A percentile compares a stretch with the other conserved stretches of the same genome.
Conservation (phyloP, 2,329 filamentous ascomycete species). For the Diaporthe helianthi region DNA sequence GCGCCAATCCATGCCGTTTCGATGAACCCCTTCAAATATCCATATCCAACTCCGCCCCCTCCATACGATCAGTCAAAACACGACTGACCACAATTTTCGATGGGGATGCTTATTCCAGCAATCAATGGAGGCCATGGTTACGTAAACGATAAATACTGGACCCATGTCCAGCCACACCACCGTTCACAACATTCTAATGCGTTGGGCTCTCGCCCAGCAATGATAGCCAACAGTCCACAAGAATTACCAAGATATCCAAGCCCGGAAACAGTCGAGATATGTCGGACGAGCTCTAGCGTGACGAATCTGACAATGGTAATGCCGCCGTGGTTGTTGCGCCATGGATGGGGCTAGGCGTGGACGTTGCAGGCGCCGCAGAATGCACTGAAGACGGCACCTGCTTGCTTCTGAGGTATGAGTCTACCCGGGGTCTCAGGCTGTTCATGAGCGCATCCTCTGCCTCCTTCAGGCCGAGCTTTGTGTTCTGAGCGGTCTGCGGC, state of each 20-base stretch:
- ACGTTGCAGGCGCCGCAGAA: not conserved
- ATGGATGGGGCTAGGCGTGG: not conserved
- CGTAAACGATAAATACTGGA: no score
- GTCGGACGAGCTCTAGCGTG: not conserved
- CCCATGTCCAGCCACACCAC: not conserved
- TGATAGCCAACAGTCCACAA: no score
- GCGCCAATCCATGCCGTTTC: slow-evolving; percentile 17
- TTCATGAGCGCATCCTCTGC: slow-evolving; percentile 44
- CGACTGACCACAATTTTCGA: not conserved
- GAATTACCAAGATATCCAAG: not conserved
- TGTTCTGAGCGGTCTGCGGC: slow-evolving; percentile 38
- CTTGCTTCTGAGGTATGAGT: slow-evolving; percentile 5
- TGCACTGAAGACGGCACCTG: not conserved
- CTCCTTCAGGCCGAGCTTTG: slow-evolving; percentile 41
- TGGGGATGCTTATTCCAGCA: not conserved
- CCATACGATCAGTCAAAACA: not conserved
- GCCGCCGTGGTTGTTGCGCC: not conserved
- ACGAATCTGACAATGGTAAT: not conserved
- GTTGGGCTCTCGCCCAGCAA: not conserved
- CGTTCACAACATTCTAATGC: no score
- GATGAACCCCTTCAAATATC: not conserved
- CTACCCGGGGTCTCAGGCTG: slow-evolving; percentile 17
- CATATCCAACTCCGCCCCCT: not conserved
- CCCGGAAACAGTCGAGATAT: not conserved
- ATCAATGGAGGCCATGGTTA: not conserved